Evolutionary conservation across 306 rosid genomes (phyloP).

Genomic region (Ormosia semicastrata): DNA sequence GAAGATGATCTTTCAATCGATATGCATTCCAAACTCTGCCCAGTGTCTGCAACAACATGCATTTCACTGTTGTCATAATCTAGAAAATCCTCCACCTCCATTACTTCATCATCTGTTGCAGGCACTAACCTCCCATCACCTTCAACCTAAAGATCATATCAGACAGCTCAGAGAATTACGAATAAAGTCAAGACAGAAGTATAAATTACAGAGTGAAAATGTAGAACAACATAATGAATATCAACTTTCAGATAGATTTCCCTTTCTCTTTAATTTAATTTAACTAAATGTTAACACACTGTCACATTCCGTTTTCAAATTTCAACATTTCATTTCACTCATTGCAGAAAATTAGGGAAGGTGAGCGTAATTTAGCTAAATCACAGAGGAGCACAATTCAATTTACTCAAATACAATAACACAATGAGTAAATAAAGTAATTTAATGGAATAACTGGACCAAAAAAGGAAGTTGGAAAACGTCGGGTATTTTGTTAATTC

Average conservation of each 20-base stretch:
- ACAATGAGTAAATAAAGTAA: not conserved
- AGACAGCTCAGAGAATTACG: conserved; percentile 7
- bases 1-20: conserved; percentile 59
- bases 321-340: conserved; percentile 9
- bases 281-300: not conserved
- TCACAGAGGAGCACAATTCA: not conserved
- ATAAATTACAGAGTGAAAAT: not conserved
- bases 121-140: conserved; percentile 98
- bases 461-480: conserved; percentile 10
- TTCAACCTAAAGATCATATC: conserved; percentile 73
- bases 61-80: conserved; percentile 70
- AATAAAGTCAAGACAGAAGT: conserved; percentile 7
- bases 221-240: conserved; percentile 7
- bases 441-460: conserved; percentile 17
- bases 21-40: conserved; percentile 54
- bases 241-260: not conserved
- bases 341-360: not conserved
- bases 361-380: not conserved
- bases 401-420: conserved; percentile 17
- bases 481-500: not conserved
- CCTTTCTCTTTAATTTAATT: not conserved
- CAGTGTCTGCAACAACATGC: conserved; percentile 56
- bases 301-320: conserved; percentile 11
- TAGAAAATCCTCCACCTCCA: conserved; percentile 86
- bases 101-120: conserved; percentile 94